phyloP scores from a whole-genome alignment of 2,329 filamentous ascomycete genomes.

The Cytospora schulzeri region DNA sequence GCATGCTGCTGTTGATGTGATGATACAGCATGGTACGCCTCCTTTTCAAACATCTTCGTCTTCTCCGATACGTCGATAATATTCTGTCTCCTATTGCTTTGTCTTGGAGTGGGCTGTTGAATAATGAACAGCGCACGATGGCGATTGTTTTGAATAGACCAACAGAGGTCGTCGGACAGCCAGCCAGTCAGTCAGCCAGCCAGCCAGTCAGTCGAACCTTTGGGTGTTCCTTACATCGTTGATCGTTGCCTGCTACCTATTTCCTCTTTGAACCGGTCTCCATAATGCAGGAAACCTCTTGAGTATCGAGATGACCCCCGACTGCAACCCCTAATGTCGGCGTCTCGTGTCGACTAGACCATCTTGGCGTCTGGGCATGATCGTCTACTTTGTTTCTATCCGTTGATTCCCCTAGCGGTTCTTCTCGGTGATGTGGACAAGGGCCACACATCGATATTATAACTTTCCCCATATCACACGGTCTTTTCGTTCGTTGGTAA shows the following conservation, averaged over 20 bases:
- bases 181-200: too few relatives aligned
- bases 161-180: too few relatives aligned
- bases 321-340: neutral
- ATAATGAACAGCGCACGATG: neutral
- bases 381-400: neutral
- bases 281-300: neutral
- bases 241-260: neutral
- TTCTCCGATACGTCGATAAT: neutral
- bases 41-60: too few relatives aligned
- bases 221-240: too few relatives aligned
- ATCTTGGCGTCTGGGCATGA: neutral
- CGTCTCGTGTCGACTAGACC: neutral
- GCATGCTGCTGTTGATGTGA: neutral
- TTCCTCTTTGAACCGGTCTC: neutral
- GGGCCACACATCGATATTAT: slow-evolving; percentile 10
- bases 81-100: neutral
- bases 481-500: slow-evolving; percentile 3
- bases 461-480: neutral
- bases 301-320: neutral
- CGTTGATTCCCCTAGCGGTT: neutral
- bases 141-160: neutral
- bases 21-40: neutral
- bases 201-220: too few relatives aligned
- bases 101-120: neutral
- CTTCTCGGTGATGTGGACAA: neutral